Evolutionary conservation across 306 rosid genomes (phyloP).

Genomic region (Hippophae tibetana): DNA sequence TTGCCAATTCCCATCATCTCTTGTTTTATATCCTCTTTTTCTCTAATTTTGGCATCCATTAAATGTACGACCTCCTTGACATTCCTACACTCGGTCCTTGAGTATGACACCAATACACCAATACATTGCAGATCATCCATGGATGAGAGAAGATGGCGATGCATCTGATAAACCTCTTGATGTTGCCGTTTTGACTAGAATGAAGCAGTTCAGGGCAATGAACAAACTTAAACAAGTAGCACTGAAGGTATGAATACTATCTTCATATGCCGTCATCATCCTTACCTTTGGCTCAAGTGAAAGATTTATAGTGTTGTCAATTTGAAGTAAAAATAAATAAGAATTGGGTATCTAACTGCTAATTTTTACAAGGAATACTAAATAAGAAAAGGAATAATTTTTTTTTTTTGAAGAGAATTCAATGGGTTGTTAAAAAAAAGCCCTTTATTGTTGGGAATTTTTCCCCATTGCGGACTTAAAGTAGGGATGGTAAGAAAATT

Average conservation of each 20-base stretch:
- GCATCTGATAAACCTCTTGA: constrained; percentile 96
- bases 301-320: constrained; percentile 2
- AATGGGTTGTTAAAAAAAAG: too few relatives aligned
- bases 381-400: too few relatives aligned
- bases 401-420: neutral
- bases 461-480: too few relatives aligned
- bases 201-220: constrained; percentile 98
- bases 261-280: constrained; percentile 4
- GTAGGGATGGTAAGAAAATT: neutral
- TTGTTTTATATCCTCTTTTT: too few relatives aligned
- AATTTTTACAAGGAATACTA: neutral
- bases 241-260: constrained; percentile 49
- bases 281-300: constrained; percentile 2
- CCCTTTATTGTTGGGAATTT: too few relatives aligned
- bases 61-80: too few relatives aligned
- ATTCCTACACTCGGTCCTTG: too few relatives aligned
- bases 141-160: constrained; percentile 93
- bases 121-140: constrained; percentile 64
- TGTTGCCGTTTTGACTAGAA: constrained; percentile 79
- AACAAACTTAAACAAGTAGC: constrained; percentile 97
- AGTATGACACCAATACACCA: too few relatives aligned
- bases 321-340: neutral
- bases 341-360: neutral
- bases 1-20: neutral
- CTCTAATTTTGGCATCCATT: too few relatives aligned